phyloP scores from a whole-genome alignment of 371 early-diverging fungal species.

The Circinella minor region DNA sequence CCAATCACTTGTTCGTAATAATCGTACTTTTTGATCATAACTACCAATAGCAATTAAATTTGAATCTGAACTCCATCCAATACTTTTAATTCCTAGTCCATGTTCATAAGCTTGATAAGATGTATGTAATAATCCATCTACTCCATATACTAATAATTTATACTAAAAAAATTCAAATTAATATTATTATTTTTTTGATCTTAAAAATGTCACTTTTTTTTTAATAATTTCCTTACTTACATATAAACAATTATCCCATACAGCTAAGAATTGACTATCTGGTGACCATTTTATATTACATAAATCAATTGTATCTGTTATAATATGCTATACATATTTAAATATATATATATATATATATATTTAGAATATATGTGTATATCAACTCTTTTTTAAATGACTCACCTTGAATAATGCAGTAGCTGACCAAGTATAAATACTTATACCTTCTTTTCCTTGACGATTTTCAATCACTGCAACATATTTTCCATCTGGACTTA shows the following conservation, averaged over 20 bases:
- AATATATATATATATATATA: not conserved
- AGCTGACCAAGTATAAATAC: conserved; percentile 67
- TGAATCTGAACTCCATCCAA: conserved; percentile 75
- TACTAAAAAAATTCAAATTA: conserved; percentile 48
- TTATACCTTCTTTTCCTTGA: conserved; percentile 74
- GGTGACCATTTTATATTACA: conserved; percentile 84
- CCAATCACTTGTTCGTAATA: conserved; percentile 57
- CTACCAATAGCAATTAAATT: conserved; percentile 82
- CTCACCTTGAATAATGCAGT: conserved; percentile 66
- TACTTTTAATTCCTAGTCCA: conserved; percentile 74
- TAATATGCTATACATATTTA: conserved; percentile 53
- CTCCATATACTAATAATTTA: conserved; percentile 66
- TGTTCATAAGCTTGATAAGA: conserved; percentile 60
- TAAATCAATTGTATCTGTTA: conserved; percentile 70
- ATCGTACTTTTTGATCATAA: conserved; percentile 72
- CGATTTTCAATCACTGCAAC: conserved; percentile 63
- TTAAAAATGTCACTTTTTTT: too few relatives aligned
- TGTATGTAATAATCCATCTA: conserved; percentile 65
- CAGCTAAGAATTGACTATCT: conserved; percentile 75
- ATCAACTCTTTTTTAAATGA: not conserved
- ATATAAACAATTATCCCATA: conserved; percentile 68
- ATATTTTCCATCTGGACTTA: conserved; percentile 71
- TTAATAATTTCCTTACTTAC: conserved; percentile 43
- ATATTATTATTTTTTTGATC: too few relatives aligned
- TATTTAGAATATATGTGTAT: not conserved